Base-by-base conservation (phyloP, 2,329 filamentous ascomycete genomes). In the Didymella keratinophila region DNA sequence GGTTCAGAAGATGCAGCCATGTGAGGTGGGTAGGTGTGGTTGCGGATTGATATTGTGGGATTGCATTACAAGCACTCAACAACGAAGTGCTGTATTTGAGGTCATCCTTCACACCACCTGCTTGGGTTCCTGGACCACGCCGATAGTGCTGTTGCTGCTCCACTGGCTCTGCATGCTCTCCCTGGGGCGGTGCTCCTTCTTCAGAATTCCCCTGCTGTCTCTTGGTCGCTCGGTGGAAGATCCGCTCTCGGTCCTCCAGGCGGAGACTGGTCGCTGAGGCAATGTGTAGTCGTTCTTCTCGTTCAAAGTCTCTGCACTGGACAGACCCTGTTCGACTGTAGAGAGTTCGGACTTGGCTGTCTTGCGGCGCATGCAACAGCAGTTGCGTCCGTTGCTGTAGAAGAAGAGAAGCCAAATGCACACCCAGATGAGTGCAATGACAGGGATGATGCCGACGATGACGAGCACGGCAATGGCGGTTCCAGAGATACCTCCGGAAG, bases 361-460 rank as follows among this genome's bases (percentile, higher is more conserved):
- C 62, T 68, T 69, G 52, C 66, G 64, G 25, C 61, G 66, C 20
- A 60, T 63, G 62, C 68, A 71, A 45, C 67, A 71, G 53, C 67
- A 70, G 51, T 63, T 68, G 39, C 68, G 68, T 16, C 61, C 60
- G 11, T 63, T 60, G 41, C 64, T 56, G 45, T 71, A 71, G 49
- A 62, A 63, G 58, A 67, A 70, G n/a, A 74, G 64, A 5, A 72
- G 66, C 62, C 67, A 74, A 27, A 66, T 53, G 25, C 70, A 67
- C 4, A 68, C 60, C 57, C 68, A 69, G 47, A 66, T 58, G 25
- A 69, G 51, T 25, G 67, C 61, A 36, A 73, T 61, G 45, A 64
- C 62, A 18, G 71, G 71, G 14, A 73, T 43, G 12, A 72, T 51
- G 45, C 67, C 70, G 8, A 72, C 44, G 23, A 64, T 59, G 43